Evolutionary conservation across 2,329 filamentous ascomycete species (phyloP).

Genomic region (Drechslerella dactyloides): DNA sequence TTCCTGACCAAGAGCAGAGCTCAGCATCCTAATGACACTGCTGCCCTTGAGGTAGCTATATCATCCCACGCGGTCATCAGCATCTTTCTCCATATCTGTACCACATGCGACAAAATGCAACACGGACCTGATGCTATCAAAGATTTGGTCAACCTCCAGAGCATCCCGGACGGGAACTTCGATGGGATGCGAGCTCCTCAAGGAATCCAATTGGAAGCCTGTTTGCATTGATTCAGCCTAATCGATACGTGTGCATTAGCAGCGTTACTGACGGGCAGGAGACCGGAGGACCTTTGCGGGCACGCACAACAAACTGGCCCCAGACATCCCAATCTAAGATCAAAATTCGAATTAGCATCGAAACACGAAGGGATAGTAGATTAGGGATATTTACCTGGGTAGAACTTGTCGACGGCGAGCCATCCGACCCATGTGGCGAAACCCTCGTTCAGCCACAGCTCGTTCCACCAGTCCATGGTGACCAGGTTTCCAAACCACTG

Average conservation of each 20-base stretch:
- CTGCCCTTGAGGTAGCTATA: conserved; percentile 71
- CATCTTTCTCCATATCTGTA: neutral
- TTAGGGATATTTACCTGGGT: conserved; percentile 67
- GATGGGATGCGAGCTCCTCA: conserved; percentile 92
- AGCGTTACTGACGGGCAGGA: conserved; percentile 6
- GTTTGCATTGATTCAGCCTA: conserved; percentile 88
- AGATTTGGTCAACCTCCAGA: conserved; percentile 96
- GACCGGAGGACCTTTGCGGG: conserved; percentile 62
- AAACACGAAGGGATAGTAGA: neutral
- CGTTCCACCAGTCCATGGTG: conserved; percentile 96
- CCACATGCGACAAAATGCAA: conserved; percentile 39
- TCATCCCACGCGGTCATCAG: neutral
- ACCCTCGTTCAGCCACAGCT: conserved; percentile 92
- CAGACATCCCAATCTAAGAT: conserved; percentile 87
- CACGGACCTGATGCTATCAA: conserved; percentile 93
- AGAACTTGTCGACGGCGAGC: conserved; percentile 86
- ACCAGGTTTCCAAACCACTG: conserved; percentile 97
- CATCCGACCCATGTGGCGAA: conserved; percentile 99
- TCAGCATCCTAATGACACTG: conserved; percentile 95
- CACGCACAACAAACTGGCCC: conserved; percentile 86
- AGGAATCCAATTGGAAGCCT: conserved; percentile 85
- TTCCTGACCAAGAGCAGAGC: conserved; percentile 83
- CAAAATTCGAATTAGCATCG: conserved; percentile 24
- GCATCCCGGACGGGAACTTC: conserved; percentile 94
- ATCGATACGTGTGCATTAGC: conserved; percentile 31